phyloP scores from a whole-genome alignment of 179 eudicot species.

The Camellia oleifera region DNA sequence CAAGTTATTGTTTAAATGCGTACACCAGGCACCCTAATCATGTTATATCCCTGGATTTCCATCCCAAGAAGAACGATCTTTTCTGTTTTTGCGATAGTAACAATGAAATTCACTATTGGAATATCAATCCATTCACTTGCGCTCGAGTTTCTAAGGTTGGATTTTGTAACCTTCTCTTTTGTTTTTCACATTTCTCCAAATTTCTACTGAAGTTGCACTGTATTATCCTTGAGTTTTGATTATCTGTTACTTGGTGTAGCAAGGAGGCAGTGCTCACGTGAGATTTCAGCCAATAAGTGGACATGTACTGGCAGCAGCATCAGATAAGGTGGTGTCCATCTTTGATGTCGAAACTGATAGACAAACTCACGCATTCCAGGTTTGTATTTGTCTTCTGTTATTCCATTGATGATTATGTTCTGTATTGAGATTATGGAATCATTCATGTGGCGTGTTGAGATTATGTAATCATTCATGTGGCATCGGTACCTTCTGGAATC shows the following conservation, averaged over 20 bases:
- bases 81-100: constrained; percentile 88
- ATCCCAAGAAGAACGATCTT: constrained; percentile 73
- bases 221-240: neutral
- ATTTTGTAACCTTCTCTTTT: constrained; percentile 9
- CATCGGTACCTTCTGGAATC: neutral
- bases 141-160: constrained; percentile 73
- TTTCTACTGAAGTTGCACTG: neutral
- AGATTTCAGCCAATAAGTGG: constrained; percentile 89
- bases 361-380: constrained; percentile 66
- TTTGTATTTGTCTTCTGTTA: constrained; percentile 23
- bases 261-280: constrained; percentile 87
- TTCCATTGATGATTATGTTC: constrained; percentile 5
- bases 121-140: constrained; percentile 62
- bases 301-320: constrained; percentile 77
- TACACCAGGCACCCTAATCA: constrained; percentile 61
- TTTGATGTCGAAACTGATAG: constrained; percentile 77
- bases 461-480: neutral
- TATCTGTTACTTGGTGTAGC: constrained; percentile 25
- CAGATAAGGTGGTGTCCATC: constrained; percentile 71
- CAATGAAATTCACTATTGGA: constrained; percentile 84
- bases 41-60: constrained; percentile 85
- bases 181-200: neutral
- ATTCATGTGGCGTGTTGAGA: no score
- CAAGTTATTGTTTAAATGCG: constrained; percentile 59
- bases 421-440: neutral